A percentile compares a stretch with the other conserved stretches of the same genome.
Conservation (phyloP, 805 yeast species). For the Metschnikowia dekortorum region DNA sequence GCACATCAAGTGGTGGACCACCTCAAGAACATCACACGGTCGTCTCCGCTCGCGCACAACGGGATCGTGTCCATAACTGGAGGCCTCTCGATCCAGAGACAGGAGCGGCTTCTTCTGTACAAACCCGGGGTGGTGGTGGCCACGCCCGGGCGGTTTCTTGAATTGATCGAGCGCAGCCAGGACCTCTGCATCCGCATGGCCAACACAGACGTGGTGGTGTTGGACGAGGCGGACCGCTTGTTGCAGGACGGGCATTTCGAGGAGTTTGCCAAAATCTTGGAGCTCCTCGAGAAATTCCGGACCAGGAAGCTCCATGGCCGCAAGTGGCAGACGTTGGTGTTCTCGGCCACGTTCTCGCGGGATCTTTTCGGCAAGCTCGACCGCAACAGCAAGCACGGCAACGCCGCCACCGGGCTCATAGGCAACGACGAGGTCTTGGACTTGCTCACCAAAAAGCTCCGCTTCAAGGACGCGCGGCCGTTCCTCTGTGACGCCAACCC, state of each 20-base stretch:
- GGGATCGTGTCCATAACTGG: conserved; percentile 84
- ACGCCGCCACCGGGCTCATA: conserved; percentile 22
- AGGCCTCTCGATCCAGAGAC: conserved; percentile 91
- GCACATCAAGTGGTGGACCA: conserved; percentile 92
- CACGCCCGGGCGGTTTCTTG: conserved; percentile 92
- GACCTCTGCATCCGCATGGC: conserved; percentile 40
- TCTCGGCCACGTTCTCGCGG: conserved; percentile 87
- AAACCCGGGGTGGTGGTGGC: conserved; percentile 84
- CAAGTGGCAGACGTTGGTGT: conserved; percentile 84
- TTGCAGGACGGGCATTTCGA: conserved; percentile 95
- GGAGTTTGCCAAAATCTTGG: conserved; percentile 79
- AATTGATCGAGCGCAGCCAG: conserved; percentile 62
- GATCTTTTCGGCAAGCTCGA: conserved; percentile 76
- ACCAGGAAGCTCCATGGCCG: conserved; percentile 34
- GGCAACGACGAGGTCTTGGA: conserved; percentile 58
- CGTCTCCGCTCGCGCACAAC: conserved; percentile 47
- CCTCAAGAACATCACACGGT: conserved; percentile 51
- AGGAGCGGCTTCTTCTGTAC: conserved; percentile 69
- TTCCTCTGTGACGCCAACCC: conserved; percentile 82
- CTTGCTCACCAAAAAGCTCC: conserved; percentile 63
- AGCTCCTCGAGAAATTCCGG: conserved; percentile 52
- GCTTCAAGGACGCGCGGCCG: conserved; percentile 66
- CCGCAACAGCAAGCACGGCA: conserved; percentile 23
- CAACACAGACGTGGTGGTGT: conserved; percentile 50
- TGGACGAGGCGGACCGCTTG: conserved; percentile 95